These are phyloP conservation scores for Scleroderma citrinum DNA, from an alignment of 768 basidiomycete species.

Conservation along the genomic window DNA sequence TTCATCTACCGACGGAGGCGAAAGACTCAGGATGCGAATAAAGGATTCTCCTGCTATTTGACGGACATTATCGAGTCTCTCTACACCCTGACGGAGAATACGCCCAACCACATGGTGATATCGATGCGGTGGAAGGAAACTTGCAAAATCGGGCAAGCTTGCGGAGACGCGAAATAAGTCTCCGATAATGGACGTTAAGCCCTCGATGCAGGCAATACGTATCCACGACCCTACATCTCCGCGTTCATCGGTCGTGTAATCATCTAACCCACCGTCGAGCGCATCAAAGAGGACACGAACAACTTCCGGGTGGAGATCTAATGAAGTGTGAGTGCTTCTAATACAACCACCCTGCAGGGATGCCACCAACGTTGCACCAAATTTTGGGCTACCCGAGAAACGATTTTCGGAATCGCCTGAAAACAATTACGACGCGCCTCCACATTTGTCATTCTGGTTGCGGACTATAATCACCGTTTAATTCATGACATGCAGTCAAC, in stretches of 20 bases:
- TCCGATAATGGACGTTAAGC: slow-evolving; percentile 50
- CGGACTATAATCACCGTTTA: slow-evolving; percentile 24
- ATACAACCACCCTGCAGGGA: slow-evolving; percentile 8
- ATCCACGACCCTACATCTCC: slow-evolving; percentile 98
- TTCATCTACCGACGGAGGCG: slow-evolving; percentile 36
- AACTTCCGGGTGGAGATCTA: slow-evolving; percentile 45
- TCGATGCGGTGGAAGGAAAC: slow-evolving; percentile 53
- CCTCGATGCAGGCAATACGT: slow-evolving; percentile 69
- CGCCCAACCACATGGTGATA: slow-evolving; percentile 57
- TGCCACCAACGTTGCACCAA: slow-evolving; percentile 40
- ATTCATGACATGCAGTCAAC: slow-evolving; percentile 10
- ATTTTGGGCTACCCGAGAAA: slow-evolving; percentile 38
- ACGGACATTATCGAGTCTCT: slow-evolving; percentile 87
- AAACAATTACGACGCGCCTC: slow-evolving; percentile 57
- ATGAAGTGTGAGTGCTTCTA: slow-evolving; percentile 7
- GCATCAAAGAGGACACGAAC: slow-evolving; percentile 48
- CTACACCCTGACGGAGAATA: slow-evolving; percentile 83
- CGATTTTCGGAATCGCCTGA: slow-evolving; percentile 40
- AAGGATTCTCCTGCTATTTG: slow-evolving; percentile 70
- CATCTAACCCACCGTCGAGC: slow-evolving; percentile 67
- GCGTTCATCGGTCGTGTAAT: slow-evolving; percentile 91
- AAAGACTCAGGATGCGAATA: slow-evolving; percentile 41
- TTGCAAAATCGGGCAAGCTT: slow-evolving; percentile 40
- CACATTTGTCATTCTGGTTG: slow-evolving; percentile 37
- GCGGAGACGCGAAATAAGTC: slow-evolving; percentile 43